These are phyloP conservation scores for Anthracocystis setariae DNA, from an alignment of 1,284 basidiomycete species.

Conservation along the genomic window DNA sequence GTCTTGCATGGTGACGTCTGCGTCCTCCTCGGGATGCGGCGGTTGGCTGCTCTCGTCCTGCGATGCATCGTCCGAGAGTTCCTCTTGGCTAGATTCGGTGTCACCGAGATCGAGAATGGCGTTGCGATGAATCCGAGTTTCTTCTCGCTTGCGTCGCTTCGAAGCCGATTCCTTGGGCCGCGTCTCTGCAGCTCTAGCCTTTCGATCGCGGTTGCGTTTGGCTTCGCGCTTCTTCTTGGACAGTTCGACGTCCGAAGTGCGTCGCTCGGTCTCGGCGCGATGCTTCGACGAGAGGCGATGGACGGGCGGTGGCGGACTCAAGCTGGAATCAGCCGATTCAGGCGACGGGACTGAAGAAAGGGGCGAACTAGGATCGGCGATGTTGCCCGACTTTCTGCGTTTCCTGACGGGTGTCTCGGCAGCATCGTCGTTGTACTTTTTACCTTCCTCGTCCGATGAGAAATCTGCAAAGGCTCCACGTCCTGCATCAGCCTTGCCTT, in stretches of 20 bases:
- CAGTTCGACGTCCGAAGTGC: constrained; percentile 31
- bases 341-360: constrained; percentile 46
- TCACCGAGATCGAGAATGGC: constrained; percentile 46
- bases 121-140: constrained; percentile 40
- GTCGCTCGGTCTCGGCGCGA: constrained; percentile 28
- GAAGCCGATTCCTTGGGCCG: constrained; percentile 30
- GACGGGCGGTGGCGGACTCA: constrained; percentile 32
- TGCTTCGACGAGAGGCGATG: constrained; percentile 28
- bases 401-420: constrained; percentile 37
- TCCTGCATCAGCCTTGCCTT: constrained; percentile 16
- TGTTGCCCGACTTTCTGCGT: constrained; percentile 46
- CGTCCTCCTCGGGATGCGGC: constrained; percentile 11
- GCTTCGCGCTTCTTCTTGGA: constrained; percentile 40
- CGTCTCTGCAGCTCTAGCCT: constrained; percentile 5
- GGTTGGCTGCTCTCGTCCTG: constrained; percentile 2
- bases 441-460: constrained; percentile 33
- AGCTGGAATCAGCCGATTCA: constrained; percentile 17
- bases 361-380: constrained; percentile 49
- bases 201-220: constrained; percentile 19
- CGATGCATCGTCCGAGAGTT: constrained; percentile 10
- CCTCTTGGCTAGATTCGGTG: constrained; percentile 47
- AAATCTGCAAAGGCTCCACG: constrained; percentile 13
- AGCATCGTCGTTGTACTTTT: constrained; percentile 10
- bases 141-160: constrained; percentile 34
- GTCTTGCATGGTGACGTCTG: constrained; percentile 12